Evolutionary conservation across 2,329 filamentous ascomycete species (phyloP), one percentile per base, ranked within the genome.

Genomic region (Dactylonectria macrodidyma): DNA sequence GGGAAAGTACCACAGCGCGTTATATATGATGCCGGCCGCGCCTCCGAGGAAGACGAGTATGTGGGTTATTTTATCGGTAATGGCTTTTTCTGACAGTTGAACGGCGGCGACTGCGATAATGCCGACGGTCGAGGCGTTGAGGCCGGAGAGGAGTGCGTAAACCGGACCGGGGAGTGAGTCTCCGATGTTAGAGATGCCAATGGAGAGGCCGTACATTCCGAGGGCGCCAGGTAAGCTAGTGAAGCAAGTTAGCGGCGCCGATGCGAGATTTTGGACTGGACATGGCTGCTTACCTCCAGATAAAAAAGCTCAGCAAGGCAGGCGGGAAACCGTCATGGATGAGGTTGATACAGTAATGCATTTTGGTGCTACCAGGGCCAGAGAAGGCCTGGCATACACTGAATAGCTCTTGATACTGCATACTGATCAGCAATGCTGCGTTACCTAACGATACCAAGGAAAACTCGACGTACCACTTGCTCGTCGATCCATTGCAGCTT

Each of bases 391-490:
- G 91, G 19, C 86, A 88, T 52, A 94, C 81, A 26, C 89, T 90
- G 78, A 94, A 94, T 0, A 94, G 84, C 74, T 94, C 92, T 77
- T 92, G 90, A 78, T 91, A 93, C 89, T 92, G 52, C 3, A 30
- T 38, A 19, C 10, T 38, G 14, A 33, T 34, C 0, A 12, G 8
- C 2, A 2, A 30, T 66, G n/a, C 34, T 69, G 16, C 19, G 6
- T 16, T 2, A 19, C 14, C 26, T 6, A 8, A 3, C 41, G 3
- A 3, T 33, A 26, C 5, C 14, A 30, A n/a, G 2, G 4, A 24
- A 5, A 1, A 1, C 34, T 3, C n/a, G 24, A 26, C 62, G 3
- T 77, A 91, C 90, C 65, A 90, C 86, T 73, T 92, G 89, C 61
- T 93, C 90, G 77, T 93, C 90, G 26, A 93, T 85, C 92, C 92